phyloP scores from a whole-genome alignment of 345 rosid species.

The Euphorbia tirucalli region DNA sequence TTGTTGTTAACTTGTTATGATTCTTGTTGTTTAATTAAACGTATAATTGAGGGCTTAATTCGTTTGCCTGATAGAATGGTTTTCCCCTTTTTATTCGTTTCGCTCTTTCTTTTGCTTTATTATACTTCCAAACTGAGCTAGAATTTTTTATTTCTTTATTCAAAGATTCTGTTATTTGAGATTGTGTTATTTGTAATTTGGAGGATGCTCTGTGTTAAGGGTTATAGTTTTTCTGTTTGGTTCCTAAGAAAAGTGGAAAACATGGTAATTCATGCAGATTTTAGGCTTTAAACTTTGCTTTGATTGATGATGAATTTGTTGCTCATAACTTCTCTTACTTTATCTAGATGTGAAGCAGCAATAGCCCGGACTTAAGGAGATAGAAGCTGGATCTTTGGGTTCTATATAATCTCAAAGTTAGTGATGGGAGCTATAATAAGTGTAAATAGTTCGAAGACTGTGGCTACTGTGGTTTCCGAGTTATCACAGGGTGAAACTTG shows the following conservation, averaged over 20 bases:
- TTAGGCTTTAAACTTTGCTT: background rate
- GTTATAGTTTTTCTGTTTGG: background rate
- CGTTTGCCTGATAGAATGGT: background rate
- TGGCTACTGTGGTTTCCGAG: slow-evolving; percentile 26
- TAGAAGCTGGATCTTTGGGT: background rate
- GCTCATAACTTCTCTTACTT: background rate
- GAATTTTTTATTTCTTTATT: background rate
- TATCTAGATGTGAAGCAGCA: slow-evolving; percentile 5
- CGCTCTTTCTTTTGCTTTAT: no score
- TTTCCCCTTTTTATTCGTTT: background rate
- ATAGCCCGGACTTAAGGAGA: background rate
- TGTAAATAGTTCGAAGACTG: slow-evolving; percentile 36
- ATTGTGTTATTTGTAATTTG: background rate
- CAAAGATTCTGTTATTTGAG: background rate
- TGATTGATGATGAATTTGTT: background rate
- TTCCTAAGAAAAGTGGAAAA: background rate
- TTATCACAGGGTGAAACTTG: slow-evolving; percentile 27
- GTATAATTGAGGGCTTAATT: background rate
- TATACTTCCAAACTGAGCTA: no score
- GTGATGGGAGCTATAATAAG: slow-evolving; percentile 54
- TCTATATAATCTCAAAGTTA: background rate
- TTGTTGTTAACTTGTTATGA: background rate
- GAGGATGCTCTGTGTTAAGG: background rate
- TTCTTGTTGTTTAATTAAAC: background rate
- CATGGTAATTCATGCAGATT: background rate